phyloP scores from a whole-genome alignment of 1,139 yeast genomes.

The Hansenula lynferdii region DNA sequence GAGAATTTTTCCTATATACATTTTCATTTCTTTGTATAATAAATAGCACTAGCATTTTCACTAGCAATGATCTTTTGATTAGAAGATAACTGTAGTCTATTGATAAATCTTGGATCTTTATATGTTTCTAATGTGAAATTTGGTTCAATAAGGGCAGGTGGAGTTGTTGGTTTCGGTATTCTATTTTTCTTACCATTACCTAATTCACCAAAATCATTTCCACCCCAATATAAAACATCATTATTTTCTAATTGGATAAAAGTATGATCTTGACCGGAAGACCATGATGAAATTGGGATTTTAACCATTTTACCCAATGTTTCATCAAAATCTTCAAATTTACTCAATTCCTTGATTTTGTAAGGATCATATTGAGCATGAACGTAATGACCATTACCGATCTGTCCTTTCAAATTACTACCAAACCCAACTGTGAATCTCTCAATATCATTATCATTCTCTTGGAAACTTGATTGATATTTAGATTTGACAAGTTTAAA shows the following conservation, averaged over 20 bases:
- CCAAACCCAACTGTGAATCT: slow-evolving; percentile 61
- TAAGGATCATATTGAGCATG: slow-evolving; percentile 73
- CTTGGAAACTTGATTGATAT: slow-evolving; percentile 5
- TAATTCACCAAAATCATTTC: slow-evolving; percentile 74
- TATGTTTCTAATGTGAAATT: slow-evolving; percentile 21
- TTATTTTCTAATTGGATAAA: slow-evolving; percentile 55
- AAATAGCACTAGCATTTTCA: slow-evolving; percentile 56
- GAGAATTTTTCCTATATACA: slow-evolving; percentile 3
- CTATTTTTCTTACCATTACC: slow-evolving; percentile 76
- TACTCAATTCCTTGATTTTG: slow-evolving; percentile 46
- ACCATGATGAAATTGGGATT: slow-evolving; percentile 47
- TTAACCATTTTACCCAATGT: slow-evolving; percentile 17
- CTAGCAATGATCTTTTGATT: slow-evolving; percentile 66
- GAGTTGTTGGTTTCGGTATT: slow-evolving; percentile 46
- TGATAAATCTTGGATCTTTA: slow-evolving; percentile 30
- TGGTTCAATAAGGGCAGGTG: slow-evolving; percentile 61
- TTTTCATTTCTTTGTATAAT: slow-evolving; percentile 32
- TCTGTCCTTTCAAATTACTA: slow-evolving; percentile 81
- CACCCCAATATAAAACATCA: slow-evolving; percentile 80
- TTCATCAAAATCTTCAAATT: slow-evolving; percentile 41
- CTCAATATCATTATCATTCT: slow-evolving; percentile 20
- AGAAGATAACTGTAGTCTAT: slow-evolving; percentile 43
- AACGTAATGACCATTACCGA: slow-evolving; percentile 71
- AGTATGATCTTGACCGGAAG: slow-evolving; percentile 63
- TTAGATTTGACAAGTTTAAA: slow-evolving; percentile 19